These are phyloP conservation scores for Fusarium sp. DNA, from an alignment of 2,329 filamentous ascomycete genomes.

Conservation along the genomic window DNA sequence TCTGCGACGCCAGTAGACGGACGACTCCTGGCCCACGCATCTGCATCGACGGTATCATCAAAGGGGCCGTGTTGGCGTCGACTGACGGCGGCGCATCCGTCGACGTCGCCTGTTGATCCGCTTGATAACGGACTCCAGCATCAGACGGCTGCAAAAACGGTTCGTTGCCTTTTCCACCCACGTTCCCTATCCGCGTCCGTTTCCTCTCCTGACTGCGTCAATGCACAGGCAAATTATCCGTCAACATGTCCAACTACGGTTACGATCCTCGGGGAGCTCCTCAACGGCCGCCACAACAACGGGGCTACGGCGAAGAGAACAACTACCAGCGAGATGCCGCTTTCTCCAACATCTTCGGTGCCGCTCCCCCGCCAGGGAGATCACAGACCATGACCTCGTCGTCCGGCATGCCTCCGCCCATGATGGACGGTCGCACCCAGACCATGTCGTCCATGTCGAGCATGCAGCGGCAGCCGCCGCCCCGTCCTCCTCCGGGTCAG, in stretches of 20 bases:
- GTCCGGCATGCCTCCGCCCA: constrained; percentile 69
- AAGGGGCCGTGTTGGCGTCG: constrained; percentile 45
- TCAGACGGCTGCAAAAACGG: constrained; percentile 37
- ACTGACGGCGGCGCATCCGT: constrained; percentile 50
- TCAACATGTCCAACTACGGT: constrained; percentile 69
- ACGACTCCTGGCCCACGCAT: constrained; percentile 26
- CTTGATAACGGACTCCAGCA: constrained; percentile 41
- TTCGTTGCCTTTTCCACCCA: constrained; percentile 33
- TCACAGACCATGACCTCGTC: constrained; percentile 96
- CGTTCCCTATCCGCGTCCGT: constrained; percentile 1
- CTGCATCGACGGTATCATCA: constrained; percentile 25
- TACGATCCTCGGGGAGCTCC: constrained; percentile 64
- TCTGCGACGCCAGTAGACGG: constrained; percentile 27
- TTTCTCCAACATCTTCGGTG: constrained; percentile 96
- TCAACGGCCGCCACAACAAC: constrained; percentile 45
- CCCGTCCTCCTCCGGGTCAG: constrained; percentile 60
- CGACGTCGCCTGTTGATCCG: constrained; percentile 46
- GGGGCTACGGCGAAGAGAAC: constrained; percentile 63
- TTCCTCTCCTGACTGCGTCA: constrained; percentile 26
- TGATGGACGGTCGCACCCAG: constrained; percentile 76
- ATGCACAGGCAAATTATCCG: constrained; percentile 30
- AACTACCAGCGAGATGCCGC: constrained; percentile 89
- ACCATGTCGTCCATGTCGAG: constrained; percentile 74
- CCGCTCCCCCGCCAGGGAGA: constrained; percentile 84
- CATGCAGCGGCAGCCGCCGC: constrained; percentile 74